Conservation (phyloP, 148 eudicot genomes). For the Silene latifolia region DNA sequence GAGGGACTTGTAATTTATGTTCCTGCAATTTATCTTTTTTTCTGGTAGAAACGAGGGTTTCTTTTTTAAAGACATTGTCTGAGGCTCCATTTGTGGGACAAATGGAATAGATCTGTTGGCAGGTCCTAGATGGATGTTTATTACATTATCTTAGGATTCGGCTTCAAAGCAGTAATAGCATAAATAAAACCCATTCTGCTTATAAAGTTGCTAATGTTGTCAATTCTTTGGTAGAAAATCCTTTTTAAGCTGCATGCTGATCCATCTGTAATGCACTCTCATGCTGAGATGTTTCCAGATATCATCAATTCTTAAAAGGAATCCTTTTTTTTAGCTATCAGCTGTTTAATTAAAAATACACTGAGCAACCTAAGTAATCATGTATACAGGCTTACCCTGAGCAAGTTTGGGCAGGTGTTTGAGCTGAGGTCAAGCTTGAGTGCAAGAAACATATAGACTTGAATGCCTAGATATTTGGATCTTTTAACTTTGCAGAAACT, state of each 20-base stretch:
- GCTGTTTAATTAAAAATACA: neutral
- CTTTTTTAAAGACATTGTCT: neutral
- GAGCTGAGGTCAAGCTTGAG: conserved; percentile 11
- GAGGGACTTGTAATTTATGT: neutral
- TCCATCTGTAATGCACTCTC: conserved; percentile 7
- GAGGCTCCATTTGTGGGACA: neutral
- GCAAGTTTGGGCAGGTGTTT: conserved; percentile 11
- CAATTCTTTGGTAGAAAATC: neutral
- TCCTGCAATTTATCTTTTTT: neutral
- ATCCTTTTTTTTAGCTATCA: neutral
- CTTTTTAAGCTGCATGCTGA: neutral
- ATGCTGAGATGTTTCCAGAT: neutral
- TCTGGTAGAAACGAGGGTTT: neutral
- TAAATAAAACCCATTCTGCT: neutral
- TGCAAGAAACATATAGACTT: neutral
- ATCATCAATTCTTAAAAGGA: neutral
- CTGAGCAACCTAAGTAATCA: neutral
- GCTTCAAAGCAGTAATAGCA: neutral
- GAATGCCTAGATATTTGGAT: conserved; percentile 1
- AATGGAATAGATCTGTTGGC: neutral
- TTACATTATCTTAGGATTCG: neutral
- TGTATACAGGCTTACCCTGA: conserved; percentile 2
- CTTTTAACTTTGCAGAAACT: conserved; percentile 16
- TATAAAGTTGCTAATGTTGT: neutral
- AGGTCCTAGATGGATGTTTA: no score